A percentile compares a stretch with the other conserved stretches of the same genome.
Conservation (phyloP, 768 basidiomycete genomes). For the Tricholoma sp. region DNA sequence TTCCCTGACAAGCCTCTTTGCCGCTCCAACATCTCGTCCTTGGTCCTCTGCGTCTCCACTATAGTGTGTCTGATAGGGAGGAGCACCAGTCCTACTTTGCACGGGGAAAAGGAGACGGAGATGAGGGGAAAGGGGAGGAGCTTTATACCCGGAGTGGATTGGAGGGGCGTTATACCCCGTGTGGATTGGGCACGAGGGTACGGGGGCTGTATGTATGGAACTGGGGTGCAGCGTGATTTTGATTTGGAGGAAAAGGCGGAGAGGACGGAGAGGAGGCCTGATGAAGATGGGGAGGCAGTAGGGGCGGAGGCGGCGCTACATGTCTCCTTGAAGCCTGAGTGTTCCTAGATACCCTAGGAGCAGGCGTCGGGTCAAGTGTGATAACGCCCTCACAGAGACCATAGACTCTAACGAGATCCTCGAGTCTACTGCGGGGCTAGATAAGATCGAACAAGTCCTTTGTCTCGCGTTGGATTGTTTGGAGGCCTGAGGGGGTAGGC, state of each 20-base stretch:
- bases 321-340: too few species aligned
- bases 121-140: conserved; percentile 35
- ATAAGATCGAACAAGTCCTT: conserved; percentile 74
- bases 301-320: background rate
- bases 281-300: background rate
- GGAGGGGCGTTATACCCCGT: too few species aligned
- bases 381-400: conserved; percentile 38
- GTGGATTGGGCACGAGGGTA: background rate
- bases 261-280: conserved; percentile 10
- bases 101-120: conserved; percentile 37
- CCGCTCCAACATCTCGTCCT: conserved; percentile 58
- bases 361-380: conserved; percentile 12
- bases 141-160: conserved; percentile 8
- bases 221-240: background rate
- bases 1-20: conserved; percentile 45
- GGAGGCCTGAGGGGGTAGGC: conserved; percentile 42
- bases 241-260: conserved; percentile 3
- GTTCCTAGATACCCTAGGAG: background rate
- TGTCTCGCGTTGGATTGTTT: conserved; percentile 67
- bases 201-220: background rate
- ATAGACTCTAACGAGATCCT: conserved; percentile 59
- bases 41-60: conserved; percentile 42
- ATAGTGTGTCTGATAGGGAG: conserved; percentile 42
- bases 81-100: conserved; percentile 36
- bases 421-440: conserved; percentile 71